These are phyloP conservation scores for Umbellularia californica DNA, from an alignment of 164 flowering plant species.

Conservation along the genomic window DNA sequence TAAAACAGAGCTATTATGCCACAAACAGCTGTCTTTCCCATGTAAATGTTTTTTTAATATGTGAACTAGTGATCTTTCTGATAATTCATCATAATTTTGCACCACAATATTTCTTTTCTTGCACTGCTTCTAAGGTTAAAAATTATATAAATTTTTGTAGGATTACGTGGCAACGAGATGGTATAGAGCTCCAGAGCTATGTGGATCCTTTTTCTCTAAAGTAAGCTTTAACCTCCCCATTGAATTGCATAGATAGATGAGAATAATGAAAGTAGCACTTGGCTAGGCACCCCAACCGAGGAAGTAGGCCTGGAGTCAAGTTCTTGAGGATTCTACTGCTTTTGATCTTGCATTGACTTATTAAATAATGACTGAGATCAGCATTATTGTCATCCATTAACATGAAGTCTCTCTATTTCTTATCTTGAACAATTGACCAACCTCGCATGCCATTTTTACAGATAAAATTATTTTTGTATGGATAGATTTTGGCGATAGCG, in stretches of 20 bases:
- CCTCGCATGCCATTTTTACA: background rate
- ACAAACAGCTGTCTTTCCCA: too few species aligned
- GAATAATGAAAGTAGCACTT: too few species aligned
- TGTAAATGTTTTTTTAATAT: too few species aligned
- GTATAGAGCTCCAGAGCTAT: constrained; percentile 96
- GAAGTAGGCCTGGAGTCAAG: too few species aligned
- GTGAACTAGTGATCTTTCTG: background rate
- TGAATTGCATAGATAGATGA: background rate
- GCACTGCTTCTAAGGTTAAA: background rate
- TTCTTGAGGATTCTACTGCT: too few species aligned
- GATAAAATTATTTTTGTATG: background rate
- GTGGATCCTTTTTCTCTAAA: constrained; percentile 98
- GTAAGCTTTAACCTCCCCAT: constrained; percentile 27
- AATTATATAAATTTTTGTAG: constrained; percentile 25
- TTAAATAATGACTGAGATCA: too few species aligned
- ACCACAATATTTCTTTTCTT: background rate
- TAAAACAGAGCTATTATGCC: too few species aligned
- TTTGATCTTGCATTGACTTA: too few species aligned
- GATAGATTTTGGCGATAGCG: background rate
- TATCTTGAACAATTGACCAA: background rate
- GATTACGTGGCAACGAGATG: constrained; percentile 98
- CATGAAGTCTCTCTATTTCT: background rate
- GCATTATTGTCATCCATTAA: too few species aligned
- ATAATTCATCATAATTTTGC: background rate
- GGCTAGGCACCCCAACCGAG: too few species aligned